Evolutionary conservation across 1,284 basidiomycete genomes (phyloP), one percentile per base, ranked within the genome.

Genomic region (Phlebopus sp.): DNA sequence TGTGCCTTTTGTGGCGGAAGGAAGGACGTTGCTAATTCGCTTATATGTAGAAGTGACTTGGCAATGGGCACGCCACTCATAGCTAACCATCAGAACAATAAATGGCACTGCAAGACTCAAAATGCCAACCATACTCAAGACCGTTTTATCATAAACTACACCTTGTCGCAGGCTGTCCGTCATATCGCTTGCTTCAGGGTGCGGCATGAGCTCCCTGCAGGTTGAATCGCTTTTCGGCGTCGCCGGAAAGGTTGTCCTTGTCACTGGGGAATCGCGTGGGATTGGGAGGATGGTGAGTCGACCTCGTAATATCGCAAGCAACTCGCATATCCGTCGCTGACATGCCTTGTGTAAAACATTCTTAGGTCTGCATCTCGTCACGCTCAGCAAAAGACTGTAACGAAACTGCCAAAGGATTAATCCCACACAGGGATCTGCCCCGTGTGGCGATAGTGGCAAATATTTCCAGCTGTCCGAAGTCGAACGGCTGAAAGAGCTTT

Each of bases 241-340:
- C 47, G 68, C 75, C 42, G 78, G 70, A 39, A 86, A 84, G 59
- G 76, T 84, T 4, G 79, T 81, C 2, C 69, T 87, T 30, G 73
- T 86, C 31, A 86, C 84, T 0, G 86, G 85, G n/a, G 85, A 84
- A n/a, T 84, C 79, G 36, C 70, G 81, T 47, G 84, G 83, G 21
- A 78, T 86, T 38, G 82, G 84, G 21, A 84, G 82, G 69, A 84
- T 83, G 82, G 82, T 81, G 44, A 51, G 76, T 66, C 18, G 15
- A 30, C 30, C 10, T 5, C 31, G 14, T 42, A 7, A 42, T 30
- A 41, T 41, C 17, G 9, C 36, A 25, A 39, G 36, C 35, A 6
- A 35, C 41, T 15, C 32, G 13, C 37, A 37, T 6, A 17, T n/a
- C 25, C 19, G 23, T 31, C 19, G 17, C 29, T 37, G 44, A 34